These are phyloP conservation scores for Discostella stelligeroides DNA, from an alignment of 108 stramenopile genomes.

Conservation along the genomic window DNA sequence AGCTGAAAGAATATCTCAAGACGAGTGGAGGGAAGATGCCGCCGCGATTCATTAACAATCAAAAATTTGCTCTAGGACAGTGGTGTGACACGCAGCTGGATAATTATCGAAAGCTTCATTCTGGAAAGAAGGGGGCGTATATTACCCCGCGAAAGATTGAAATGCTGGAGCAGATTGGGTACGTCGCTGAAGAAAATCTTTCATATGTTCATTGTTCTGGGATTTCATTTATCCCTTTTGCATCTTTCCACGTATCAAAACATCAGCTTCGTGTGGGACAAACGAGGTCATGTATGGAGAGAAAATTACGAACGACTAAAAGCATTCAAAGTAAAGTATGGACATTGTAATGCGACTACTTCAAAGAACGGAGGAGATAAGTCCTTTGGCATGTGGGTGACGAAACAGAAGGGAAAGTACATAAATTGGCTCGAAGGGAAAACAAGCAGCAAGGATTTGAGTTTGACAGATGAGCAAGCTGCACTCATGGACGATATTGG, in stretches of 20 bases:
- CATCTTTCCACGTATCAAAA: neutral
- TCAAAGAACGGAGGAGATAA: slow-evolving; percentile 20
- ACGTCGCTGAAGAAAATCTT: too few species aligned
- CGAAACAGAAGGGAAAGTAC: slow-evolving; percentile 30
- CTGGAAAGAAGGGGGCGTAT: slow-evolving; percentile 27
- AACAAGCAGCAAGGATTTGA: slow-evolving; percentile 11
- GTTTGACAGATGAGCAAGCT: slow-evolving; percentile 23
- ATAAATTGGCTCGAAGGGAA: slow-evolving; percentile 9
- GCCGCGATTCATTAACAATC: slow-evolving; percentile 10
- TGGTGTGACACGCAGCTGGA: slow-evolving; percentile 47
- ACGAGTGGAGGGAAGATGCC: slow-evolving; percentile 38
- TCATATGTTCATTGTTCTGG: neutral
- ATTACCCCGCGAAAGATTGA: slow-evolving; percentile 48
- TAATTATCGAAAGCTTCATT: slow-evolving; percentile 30
- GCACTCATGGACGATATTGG: slow-evolving; percentile 20
- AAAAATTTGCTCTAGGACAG: slow-evolving; percentile 32
- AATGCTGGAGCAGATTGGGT: slow-evolving; percentile 44
- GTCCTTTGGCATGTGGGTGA: slow-evolving; percentile 25
- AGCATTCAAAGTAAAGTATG: slow-evolving; percentile 24
- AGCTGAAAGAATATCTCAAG: slow-evolving; percentile 30
- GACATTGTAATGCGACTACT: slow-evolving; percentile 25
- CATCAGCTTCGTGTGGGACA: slow-evolving; percentile 38
- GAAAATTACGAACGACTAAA: slow-evolving; percentile 39
- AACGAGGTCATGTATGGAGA: slow-evolving; percentile 26
- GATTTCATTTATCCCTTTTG: neutral